Conservation (phyloP, 176 grass and related monocot genomes). For the Phyllostachys edulis region DNA sequence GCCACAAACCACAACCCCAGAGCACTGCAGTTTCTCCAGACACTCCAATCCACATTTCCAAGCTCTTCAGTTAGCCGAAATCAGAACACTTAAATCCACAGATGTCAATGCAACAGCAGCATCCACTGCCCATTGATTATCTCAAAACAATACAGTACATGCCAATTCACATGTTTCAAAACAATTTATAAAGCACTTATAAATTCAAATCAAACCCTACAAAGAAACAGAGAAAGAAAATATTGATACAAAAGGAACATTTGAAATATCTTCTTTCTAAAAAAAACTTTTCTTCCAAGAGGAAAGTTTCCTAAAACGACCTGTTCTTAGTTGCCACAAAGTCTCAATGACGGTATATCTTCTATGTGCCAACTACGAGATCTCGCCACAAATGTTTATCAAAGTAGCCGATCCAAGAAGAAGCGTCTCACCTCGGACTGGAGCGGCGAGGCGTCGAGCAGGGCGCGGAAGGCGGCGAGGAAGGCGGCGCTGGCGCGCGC, state of each 20-base stretch:
- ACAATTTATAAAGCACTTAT: not conserved
- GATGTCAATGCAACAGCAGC: not conserved
- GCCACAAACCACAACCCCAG: not conserved
- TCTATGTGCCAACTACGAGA: not conserved
- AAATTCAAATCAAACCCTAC: not conserved
- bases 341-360: not conserved
- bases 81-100: not conserved
- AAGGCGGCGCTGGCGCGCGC: conserved; percentile 70
- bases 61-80: not conserved
- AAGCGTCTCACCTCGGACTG: conserved; percentile 49
- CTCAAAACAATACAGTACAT: not conserved
- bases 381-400: not conserved
- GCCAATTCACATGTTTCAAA: not conserved
- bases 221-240: not conserved
- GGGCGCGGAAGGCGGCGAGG: conserved; percentile 53
- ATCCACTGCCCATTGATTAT: not conserved
- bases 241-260: not conserved
- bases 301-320: not conserved
- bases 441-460: conserved; percentile 48
- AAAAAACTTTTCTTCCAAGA: too few relatives aligned
- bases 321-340: not conserved
- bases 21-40: not conserved
- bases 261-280: not conserved
- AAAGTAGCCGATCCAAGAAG: not conserved
- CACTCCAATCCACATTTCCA: not conserved